Evolutionary conservation across 768 basidiomycete species (phyloP), one percentile per base, ranked within the genome.

Genomic region (Cystofilobasidium bisporidii): DNA sequence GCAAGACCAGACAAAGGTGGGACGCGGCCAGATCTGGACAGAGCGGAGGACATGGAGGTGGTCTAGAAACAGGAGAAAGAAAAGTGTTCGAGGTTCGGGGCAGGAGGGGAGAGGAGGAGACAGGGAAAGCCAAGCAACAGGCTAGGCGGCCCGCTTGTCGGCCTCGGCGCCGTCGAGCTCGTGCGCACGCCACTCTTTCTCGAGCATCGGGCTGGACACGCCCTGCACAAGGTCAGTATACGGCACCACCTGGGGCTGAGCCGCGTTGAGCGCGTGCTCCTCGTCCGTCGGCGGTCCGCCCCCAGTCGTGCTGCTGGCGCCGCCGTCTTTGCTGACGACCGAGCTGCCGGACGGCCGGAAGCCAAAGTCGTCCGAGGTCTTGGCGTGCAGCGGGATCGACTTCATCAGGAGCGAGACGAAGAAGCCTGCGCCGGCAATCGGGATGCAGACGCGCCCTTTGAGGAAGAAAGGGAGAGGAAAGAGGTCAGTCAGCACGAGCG

Each of bases 361-460:
- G 2, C 74, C 77, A 64, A 74, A 81, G 18, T 72, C 71, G 69
- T 77, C 72, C 65, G 79, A 77, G 18, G 73, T 73, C 10, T 65
- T 61, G 26, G 69, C 74, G 28, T 75, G 72, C 73, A 81, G 69
- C 15, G 76, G 75, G 47, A 79, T 61, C 53, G 76, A 76, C 50
- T 71, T 69, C 78, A 81, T 77, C 1, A 79, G 33, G 9, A 79
- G 70, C 18, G 75, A 72, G n/a, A 71, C 63, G 10, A 81, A 41
- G 3, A 81, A 56, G 1, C 81, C 81, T 8, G 78, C 38, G 8
- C 73, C 79, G 15, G 72, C 67, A 18, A 84, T 74, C 1, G 78
- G 82, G 26, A 77, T 70, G 76, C 82, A 75, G 4, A 78, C 76
- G 41, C 76, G 71, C 83, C 61, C 61, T 62, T 43, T 9, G 12